These are phyloP conservation scores for Liriodendron chinense DNA, from an alignment of 164 flowering plant genomes.

Conservation along the genomic window DNA sequence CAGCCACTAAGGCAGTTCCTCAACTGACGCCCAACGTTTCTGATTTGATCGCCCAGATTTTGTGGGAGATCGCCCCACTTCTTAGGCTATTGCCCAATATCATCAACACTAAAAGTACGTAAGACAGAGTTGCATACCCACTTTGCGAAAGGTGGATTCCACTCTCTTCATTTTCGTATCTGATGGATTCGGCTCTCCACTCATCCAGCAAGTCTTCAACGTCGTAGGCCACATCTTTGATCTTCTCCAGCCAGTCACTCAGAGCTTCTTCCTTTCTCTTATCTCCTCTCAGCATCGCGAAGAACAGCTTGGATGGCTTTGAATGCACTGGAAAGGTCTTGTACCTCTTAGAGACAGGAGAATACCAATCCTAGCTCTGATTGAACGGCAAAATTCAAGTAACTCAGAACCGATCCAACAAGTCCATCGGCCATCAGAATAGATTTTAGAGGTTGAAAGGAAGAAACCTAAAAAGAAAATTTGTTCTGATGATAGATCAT, in stretches of 20 bases:
- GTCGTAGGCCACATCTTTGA: constrained; percentile 9
- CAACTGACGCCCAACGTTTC: too few relatives aligned
- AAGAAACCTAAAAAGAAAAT: too few relatives aligned
- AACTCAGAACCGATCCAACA: not conserved
- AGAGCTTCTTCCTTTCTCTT: constrained; percentile 15
- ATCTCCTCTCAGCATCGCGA: constrained; percentile 27
- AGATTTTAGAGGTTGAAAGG: not conserved
- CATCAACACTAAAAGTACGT: not conserved
- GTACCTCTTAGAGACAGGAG: constrained; percentile 1
- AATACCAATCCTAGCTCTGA: not conserved
- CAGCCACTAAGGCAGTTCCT: too few relatives aligned
- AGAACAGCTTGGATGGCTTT: constrained; percentile 19
- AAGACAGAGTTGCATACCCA: not conserved
- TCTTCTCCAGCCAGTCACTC: constrained; percentile 4
- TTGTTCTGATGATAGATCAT: too few relatives aligned
- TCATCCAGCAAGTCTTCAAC: constrained; percentile 9
- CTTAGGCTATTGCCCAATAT: too few relatives aligned
- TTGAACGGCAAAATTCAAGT: not conserved
- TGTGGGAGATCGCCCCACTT: too few relatives aligned
- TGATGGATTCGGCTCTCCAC: not conserved
- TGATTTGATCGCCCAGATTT: too few relatives aligned
- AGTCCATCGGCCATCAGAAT: not conserved
- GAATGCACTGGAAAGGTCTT: constrained; percentile 12
- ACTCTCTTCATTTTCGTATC: too few relatives aligned
- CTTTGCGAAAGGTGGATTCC: too few relatives aligned